Conservation (phyloP, 2,329 filamentous ascomycete species). For the Thelonectria blattea region DNA sequence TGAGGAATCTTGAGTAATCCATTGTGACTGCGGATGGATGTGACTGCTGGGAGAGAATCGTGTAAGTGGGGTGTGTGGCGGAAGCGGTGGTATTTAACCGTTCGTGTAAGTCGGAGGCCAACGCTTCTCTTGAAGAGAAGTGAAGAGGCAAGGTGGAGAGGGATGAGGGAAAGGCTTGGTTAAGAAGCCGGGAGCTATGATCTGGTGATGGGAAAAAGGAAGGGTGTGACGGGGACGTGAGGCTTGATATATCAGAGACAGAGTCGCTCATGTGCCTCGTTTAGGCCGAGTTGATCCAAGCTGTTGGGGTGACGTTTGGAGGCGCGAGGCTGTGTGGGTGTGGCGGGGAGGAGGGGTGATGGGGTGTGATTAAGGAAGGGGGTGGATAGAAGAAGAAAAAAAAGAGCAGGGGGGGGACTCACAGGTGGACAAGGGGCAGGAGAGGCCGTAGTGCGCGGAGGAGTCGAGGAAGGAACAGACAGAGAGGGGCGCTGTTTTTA, state of each 20-base stretch:
- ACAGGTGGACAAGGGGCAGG: conserved; percentile 23
- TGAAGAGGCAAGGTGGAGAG: conserved; percentile 24
- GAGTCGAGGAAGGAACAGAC: not conserved
- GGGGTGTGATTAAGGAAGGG: conserved; percentile 9
- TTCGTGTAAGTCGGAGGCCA: conserved; percentile 18
- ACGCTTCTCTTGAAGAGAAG: conserved; percentile 2
- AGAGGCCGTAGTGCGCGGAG: conserved; percentile 23
- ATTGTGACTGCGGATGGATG: conserved; percentile 29
- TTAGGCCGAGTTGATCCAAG: conserved; percentile 39
- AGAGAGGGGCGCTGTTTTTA: conserved; percentile 15
- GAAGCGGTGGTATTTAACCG: conserved; percentile 24
- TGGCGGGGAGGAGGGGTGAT: conserved; percentile 2
- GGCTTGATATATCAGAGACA: conserved; percentile 39
- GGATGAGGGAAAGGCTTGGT: conserved; percentile 18
- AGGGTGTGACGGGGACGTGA: conserved; percentile 33
- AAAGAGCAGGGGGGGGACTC: conserved; percentile 1
- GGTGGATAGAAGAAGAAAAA: not conserved
- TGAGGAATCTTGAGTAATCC: conserved; percentile 51
- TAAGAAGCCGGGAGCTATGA: conserved; percentile 20
- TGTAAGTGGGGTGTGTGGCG: conserved; percentile 20
- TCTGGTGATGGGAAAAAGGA: conserved; percentile 29
- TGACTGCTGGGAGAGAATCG: conserved; percentile 25
- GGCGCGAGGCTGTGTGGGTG: conserved; percentile 50
- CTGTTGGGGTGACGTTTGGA: conserved; percentile 48
- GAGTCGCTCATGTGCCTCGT: conserved; percentile 39